Percentiles rank a stretch among this genome's conserved stretches.
These are phyloP conservation scores for Canavalia gladiata DNA, from an alignment of 306 rosid species.

Conservation along the genomic window DNA sequence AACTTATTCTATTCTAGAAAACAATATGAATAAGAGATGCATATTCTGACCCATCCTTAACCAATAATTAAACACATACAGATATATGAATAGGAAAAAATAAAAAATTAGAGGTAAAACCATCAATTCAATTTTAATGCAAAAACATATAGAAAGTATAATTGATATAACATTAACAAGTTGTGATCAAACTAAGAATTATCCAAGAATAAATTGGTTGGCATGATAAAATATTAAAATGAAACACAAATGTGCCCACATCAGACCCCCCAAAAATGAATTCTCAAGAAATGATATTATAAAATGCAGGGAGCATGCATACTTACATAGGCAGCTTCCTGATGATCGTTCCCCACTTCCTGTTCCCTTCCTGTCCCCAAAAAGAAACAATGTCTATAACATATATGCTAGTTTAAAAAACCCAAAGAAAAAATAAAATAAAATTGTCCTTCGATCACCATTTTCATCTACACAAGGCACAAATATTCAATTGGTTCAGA, in stretches of 20 bases:
- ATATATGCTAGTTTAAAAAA: slow-evolving; percentile 8
- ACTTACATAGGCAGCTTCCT: slow-evolving; percentile 67
- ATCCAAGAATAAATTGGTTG: background rate
- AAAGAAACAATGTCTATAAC: slow-evolving; percentile 15
- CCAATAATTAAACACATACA: background rate
- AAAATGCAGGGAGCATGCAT: slow-evolving; percentile 35
- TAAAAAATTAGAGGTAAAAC: background rate
- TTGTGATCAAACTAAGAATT: slow-evolving; percentile 11
- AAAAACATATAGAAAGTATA: too few relatives aligned
- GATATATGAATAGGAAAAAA: too few relatives aligned
- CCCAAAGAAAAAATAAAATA: too few relatives aligned
- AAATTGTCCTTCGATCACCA: background rate
- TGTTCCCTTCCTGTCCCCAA: slow-evolving; percentile 56
- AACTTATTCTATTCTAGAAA: background rate
- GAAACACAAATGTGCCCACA: background rate
- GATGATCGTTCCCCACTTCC: slow-evolving; percentile 50
- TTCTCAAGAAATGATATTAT: background rate
- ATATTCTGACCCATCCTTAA: slow-evolving; percentile 11
- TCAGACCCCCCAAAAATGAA: background rate
- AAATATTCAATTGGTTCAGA: background rate
- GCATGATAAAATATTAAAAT: background rate
- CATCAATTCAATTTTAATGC: background rate
- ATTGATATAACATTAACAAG: slow-evolving; percentile 1
- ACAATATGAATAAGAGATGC: slow-evolving; percentile 23
- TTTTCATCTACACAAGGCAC: background rate